phyloP scores from a whole-genome alignment of 1,284 basidiomycete species.

The Ceratobasidium sp. region DNA sequence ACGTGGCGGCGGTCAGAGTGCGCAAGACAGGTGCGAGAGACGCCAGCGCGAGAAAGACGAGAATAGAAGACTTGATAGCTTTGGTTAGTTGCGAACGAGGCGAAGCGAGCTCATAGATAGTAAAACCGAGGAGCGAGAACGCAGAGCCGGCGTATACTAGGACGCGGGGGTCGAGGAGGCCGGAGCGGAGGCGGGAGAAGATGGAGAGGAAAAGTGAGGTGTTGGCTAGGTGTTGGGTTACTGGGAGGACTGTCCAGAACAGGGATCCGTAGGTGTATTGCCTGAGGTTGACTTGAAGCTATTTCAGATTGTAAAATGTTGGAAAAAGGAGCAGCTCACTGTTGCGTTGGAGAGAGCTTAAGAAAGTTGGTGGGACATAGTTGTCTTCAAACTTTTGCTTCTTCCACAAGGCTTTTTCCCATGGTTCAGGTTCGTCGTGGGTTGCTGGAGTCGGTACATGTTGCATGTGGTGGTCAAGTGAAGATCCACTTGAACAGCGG shows the following conservation, averaged over 20 bases:
- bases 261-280: slow-evolving; percentile 82
- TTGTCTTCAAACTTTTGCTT: slow-evolving; percentile 85
- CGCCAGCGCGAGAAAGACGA: slow-evolving; percentile 90
- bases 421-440: slow-evolving; percentile 56
- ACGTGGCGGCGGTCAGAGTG: slow-evolving; percentile 94
- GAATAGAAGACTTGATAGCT: slow-evolving; percentile 66
- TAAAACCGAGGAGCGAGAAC: slow-evolving; percentile 73
- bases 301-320: slow-evolving; percentile 50
- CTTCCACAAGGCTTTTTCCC: slow-evolving; percentile 91
- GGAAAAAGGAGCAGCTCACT: slow-evolving; percentile 66
- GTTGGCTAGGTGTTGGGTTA: slow-evolving; percentile 87
- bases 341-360: slow-evolving; percentile 82
- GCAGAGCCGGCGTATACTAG: slow-evolving; percentile 76
- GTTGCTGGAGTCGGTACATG: neutral
- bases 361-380: slow-evolving; percentile 83
- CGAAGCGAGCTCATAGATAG: slow-evolving; percentile 71
- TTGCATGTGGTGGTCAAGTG: slow-evolving; percentile 37
- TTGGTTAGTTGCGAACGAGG: slow-evolving; percentile 50
- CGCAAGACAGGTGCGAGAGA: slow-evolving; percentile 92
- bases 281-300: slow-evolving; percentile 75
- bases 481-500: neutral
- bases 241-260: slow-evolving; percentile 78
- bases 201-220: slow-evolving; percentile 87
- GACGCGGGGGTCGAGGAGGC: slow-evolving; percentile 74
- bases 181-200: slow-evolving; percentile 80